Conservation (phyloP, 2,329 filamentous ascomycete genomes). For the Aspergillus udagawae region DNA sequence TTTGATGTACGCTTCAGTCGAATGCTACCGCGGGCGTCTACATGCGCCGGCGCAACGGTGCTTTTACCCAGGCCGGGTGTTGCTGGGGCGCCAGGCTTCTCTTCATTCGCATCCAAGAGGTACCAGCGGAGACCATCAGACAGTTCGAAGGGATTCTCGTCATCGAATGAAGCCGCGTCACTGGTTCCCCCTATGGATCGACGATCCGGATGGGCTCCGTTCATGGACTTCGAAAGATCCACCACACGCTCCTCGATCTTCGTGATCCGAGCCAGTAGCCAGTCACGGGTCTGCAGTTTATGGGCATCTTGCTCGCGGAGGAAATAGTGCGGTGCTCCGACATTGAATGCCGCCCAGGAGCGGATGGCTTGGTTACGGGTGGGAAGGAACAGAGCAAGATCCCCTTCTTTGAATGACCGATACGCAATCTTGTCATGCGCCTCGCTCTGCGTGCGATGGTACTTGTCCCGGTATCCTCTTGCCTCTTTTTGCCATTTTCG, state of each 20-base stretch:
- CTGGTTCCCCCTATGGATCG: conserved; percentile 47
- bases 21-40: conserved; percentile 74
- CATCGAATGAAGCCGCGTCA: conserved; percentile 61
- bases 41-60: conserved; percentile 81
- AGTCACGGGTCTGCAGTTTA: conserved; percentile 78
- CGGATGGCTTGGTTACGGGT: conserved; percentile 91
- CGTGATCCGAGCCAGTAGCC: conserved; percentile 91
- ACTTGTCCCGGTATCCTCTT: conserved; percentile 80
- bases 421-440: conserved; percentile 95
- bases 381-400: conserved; percentile 88
- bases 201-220: conserved; percentile 51
- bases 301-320: conserved; percentile 88
- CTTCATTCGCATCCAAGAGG: conserved; percentile 86
- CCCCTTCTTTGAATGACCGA: conserved; percentile 91
- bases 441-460: conserved; percentile 74
- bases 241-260: conserved; percentile 91
- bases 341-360: conserved; percentile 97
- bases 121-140: conserved; percentile 96
- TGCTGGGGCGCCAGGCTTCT: conserved; percentile 86
- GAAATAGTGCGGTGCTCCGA: conserved; percentile 96
- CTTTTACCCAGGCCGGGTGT: conserved; percentile 89
- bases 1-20: conserved; percentile 50
- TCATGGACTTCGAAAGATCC: conserved; percentile 77
- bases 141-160: conserved; percentile 95
- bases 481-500: conserved; percentile 92